phyloP scores from a whole-genome alignment of 2,329 filamentous ascomycete genomes.

The Hypoxylon sp. region DNA sequence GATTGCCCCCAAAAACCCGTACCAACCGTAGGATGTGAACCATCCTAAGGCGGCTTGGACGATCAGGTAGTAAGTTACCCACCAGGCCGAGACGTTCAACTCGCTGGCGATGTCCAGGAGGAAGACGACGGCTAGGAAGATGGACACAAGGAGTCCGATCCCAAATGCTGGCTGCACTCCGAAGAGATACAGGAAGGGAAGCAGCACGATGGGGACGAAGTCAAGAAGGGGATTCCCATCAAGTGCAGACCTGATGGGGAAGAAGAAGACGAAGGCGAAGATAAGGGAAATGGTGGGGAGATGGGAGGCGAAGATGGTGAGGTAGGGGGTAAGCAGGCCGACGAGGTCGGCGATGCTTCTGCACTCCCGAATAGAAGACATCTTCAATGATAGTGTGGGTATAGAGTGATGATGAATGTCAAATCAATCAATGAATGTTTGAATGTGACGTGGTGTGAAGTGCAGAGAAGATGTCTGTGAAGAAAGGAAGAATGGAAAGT shows the following conservation, averaged over 20 bases:
- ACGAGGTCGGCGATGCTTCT: too few species aligned
- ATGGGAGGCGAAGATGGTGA: background rate
- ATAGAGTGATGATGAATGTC: background rate
- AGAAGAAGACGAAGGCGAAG: conserved; percentile 4
- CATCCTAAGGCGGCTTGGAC: conserved; percentile 16
- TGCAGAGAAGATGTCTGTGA: background rate
- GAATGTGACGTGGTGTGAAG: background rate
- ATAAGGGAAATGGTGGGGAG: background rate
- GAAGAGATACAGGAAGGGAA: conserved; percentile 10
- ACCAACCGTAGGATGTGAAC: conserved; percentile 31
- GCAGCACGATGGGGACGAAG: background rate
- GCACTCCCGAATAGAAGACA: background rate
- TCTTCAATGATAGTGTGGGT: background rate
- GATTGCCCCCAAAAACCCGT: conserved; percentile 11
- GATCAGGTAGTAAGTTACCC: conserved; percentile 12
- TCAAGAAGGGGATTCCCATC: background rate
- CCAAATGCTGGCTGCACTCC: conserved; percentile 21
- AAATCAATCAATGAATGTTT: background rate
- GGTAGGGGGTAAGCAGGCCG: background rate
- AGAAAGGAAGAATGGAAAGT: conserved; percentile 12
- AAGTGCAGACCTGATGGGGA: background rate
- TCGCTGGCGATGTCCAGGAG: background rate
- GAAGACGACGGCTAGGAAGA: background rate
- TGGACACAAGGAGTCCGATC: conserved; percentile 4
- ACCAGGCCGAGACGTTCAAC: conserved; percentile 15